Base-by-base conservation (phyloP, 2,329 filamentous ascomycete species). In the Blastomyces gilchristii region DNA sequence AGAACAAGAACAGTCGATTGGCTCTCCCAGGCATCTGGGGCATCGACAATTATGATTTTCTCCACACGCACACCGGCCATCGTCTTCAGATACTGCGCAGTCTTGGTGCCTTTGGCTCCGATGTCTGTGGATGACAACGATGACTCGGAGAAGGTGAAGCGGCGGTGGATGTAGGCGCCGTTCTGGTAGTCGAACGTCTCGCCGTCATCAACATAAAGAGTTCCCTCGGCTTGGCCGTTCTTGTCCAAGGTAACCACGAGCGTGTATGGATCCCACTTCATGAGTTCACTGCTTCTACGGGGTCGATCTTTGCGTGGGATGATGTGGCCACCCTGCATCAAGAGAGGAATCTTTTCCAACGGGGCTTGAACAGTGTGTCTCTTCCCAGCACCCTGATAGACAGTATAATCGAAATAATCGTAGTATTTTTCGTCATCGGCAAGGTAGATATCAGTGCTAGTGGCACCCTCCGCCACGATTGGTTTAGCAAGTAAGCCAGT, bases 241-340 rank as follows among this genome's bases (percentile, higher is more conserved):
- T 85, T 84, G 68, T 84, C 80, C 18, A 95, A 80, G 0, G 85
- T 83, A 2, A 97, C 81, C 1, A 99, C 87, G 1, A 99, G 84
- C 0, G 94, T 99, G 79, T 96, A 96, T 50, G 95, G 92, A 74
- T 99, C 94, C 75, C 87, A 96, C 70, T 85, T 88, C 94, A 97
- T 97, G 56, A 97, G 81, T 25, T 89, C 87, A 63, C 86, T 89
- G 63, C 91, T 96, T 65, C 93, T 86, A 63, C 94, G 86, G 3
- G 92, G 91, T 31, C 87, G 85, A 71, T 99, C 94, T 67, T 93
- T 90, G 63, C 94, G 89, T 2, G 92, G 88, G 70, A 97, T 87
- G 69, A 99, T 87, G 74, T 97, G 90, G 0, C 94, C 94, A 57
- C 91, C 93, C 68, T 89, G 91, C 88, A 97, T 94, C 54, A 99